Conservation (phyloP, 108 stramenopile genomes). For the Mediolabrus comicus region DNA sequence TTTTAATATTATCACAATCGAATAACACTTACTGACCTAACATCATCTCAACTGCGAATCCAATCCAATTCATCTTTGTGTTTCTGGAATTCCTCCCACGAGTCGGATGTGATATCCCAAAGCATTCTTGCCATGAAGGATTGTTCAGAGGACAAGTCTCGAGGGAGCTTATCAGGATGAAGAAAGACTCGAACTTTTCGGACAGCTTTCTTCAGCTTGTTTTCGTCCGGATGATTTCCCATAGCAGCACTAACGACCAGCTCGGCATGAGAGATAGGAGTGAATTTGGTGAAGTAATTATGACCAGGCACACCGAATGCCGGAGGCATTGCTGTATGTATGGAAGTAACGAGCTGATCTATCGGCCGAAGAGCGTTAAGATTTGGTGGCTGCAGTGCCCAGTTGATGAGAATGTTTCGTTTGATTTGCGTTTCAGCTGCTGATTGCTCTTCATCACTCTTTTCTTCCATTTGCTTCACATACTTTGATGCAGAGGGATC, state of each 20-base stretch:
- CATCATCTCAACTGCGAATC: constrained; percentile 37
- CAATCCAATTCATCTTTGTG: constrained; percentile 72
- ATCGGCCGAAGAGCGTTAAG: constrained; percentile 72
- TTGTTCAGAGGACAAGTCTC: constrained; percentile 70
- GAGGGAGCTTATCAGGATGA: constrained; percentile 80
- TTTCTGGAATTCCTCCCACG: constrained; percentile 79
- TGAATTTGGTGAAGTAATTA: constrained; percentile 82
- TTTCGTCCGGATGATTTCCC: constrained; percentile 60
- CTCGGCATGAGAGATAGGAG: constrained; percentile 50
- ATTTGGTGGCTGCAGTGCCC: constrained; percentile 82
- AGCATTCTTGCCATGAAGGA: constrained; percentile 74
- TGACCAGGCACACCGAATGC: constrained; percentile 70
- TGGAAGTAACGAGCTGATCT: constrained; percentile 58
- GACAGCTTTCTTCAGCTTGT: constrained; percentile 78
- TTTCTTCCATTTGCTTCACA: constrained; percentile 69
- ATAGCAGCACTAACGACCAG: constrained; percentile 36
- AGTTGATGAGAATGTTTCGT: constrained; percentile 67
- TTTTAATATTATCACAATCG: not conserved
- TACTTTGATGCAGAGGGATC: constrained; percentile 48
- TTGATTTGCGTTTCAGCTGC: constrained; percentile 68
- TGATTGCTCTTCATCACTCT: constrained; percentile 45
- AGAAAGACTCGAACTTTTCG: constrained; percentile 82
- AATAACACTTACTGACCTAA: not conserved
- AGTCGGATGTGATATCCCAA: constrained; percentile 84
- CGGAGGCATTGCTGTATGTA: constrained; percentile 84